Conservation (phyloP, 1,139 yeast species). For the Blastobotrys proliferans region DNA sequence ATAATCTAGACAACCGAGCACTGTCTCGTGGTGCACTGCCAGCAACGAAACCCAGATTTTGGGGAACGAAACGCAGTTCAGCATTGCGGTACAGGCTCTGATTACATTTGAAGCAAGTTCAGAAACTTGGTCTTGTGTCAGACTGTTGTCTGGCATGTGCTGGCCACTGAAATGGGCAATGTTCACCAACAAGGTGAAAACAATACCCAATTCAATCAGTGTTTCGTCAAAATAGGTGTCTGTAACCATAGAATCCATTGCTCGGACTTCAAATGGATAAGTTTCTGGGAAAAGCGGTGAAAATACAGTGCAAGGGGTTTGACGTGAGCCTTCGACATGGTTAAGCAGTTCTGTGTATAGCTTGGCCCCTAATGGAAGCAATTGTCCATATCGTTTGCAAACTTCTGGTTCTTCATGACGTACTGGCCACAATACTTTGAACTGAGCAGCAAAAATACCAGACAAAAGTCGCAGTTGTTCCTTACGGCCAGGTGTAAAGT, state of each 20-base stretch:
- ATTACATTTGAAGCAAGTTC: slow-evolving; percentile 36
- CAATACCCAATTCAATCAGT: slow-evolving; percentile 57
- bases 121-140: slow-evolving; percentile 43
- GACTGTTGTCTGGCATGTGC: slow-evolving; percentile 51
- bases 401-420: slow-evolving; percentile 28
- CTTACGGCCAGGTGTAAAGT: slow-evolving; percentile 27
- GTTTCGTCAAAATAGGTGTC: slow-evolving; percentile 71
- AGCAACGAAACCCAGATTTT: slow-evolving; percentile 36
- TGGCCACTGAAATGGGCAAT: slow-evolving; percentile 43
- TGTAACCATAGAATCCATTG: slow-evolving; percentile 72
- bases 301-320: slow-evolving; percentile 24
- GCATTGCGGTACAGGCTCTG: slow-evolving; percentile 38
- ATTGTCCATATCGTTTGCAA: slow-evolving; percentile 31
- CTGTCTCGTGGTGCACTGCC: slow-evolving; percentile 47
- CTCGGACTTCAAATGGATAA: slow-evolving; percentile 60
- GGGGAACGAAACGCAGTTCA: slow-evolving; percentile 38
- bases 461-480: slow-evolving; percentile 32
- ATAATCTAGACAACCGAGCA: slow-evolving; percentile 59
- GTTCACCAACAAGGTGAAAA: slow-evolving; percentile 36
- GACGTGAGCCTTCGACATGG: slow-evolving; percentile 22
- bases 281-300: slow-evolving; percentile 57
- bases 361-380: slow-evolving; percentile 33
- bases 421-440: slow-evolving; percentile 32
- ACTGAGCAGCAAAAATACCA: slow-evolving; percentile 34
- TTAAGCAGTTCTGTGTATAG: slow-evolving; percentile 29